Base-by-base conservation (phyloP, 2,329 filamentous ascomycete species). In the Alternaria sp. region DNA sequence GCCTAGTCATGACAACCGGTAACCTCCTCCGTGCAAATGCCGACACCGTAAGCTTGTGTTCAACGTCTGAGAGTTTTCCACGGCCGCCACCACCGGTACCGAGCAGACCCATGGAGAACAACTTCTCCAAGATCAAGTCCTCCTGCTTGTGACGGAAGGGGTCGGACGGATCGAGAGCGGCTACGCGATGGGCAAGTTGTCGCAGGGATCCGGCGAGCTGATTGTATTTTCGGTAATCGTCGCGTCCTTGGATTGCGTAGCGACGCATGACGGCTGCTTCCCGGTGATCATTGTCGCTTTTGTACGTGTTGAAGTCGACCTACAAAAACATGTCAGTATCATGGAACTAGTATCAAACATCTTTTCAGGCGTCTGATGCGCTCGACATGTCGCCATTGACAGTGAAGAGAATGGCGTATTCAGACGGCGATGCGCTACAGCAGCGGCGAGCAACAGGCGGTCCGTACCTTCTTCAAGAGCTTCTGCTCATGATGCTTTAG, bases 271-370 rank as follows among this genome's bases (percentile, higher is more conserved):
- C 88, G 46, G 85, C 82, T 57, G 92, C 88, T 81, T 94, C 92
- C 78, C 94, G 90, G 83, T 99, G 95, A 72, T 88, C 86, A 75
- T 90, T 87, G 82, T 98, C 94, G 75, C 89, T 89, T 81, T 95
- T 95, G 85, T 94, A 97, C 75, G 91, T 95, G 78, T 94, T 90
- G 82, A 99, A 97, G 83, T 99, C 94, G 81, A 95, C 93, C 78
- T 69, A 11, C 3, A 12, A 34, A 12, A 16, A 8, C 11, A 16
- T 2, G 8, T 60, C 20, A 60, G 54, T 40, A 16, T 27, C 12
- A 40, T 4, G 11, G 0, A 22, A n/a, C 5, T 7, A 27, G 2
- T 18, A 14, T 11, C 16, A 12, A 8, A 18, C 28, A 11, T 30
- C 10, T 12, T 11, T 30, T 30, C 28, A 5, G 8, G 28, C 9